These are phyloP conservation scores for Cryptosporidium ubiquitum DNA, from an alignment of 169 alveolate species.

Conservation along the genomic window DNA sequence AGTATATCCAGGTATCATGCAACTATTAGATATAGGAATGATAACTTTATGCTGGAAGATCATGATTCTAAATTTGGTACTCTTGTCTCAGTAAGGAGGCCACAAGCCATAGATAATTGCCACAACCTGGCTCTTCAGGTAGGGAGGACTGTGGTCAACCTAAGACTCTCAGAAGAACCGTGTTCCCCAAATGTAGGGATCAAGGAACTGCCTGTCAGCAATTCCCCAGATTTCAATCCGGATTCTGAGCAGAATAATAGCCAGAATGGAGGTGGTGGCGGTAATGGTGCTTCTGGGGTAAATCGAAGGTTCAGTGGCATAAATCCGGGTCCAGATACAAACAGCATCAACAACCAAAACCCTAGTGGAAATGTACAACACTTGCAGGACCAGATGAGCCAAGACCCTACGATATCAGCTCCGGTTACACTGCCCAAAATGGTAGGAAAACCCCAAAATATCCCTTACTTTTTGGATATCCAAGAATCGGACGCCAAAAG, in stretches of 20 bases:
- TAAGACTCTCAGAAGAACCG: constrained; percentile 73
- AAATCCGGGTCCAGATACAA: background rate
- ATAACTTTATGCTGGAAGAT: constrained; percentile 93
- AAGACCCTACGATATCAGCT: background rate
- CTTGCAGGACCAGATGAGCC: background rate
- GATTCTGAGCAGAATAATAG: background rate
- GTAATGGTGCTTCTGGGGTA: background rate
- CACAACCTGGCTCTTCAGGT: constrained; percentile 77
- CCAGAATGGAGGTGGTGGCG: background rate
- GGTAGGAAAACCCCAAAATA: background rate
- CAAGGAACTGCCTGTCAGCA: constrained; percentile 54
- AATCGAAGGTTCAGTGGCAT: background rate
- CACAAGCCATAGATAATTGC: constrained; percentile 74
- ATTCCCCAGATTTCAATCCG: constrained; percentile 21
- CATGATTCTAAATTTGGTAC: constrained; percentile 98
- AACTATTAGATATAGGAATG: constrained; percentile 88
- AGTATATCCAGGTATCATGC: constrained; percentile 98
- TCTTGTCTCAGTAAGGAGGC: constrained; percentile 89
- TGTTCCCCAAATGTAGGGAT: constrained; percentile 55
- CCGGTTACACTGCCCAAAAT: background rate
- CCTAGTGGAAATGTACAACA: background rate
- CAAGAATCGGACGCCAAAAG: background rate
- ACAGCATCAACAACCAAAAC: background rate
- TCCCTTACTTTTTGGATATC: background rate
- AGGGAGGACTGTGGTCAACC: constrained; percentile 81